Conservation (phyloP, 331 rosid genomes). For the Cydonia oblonga region DNA sequence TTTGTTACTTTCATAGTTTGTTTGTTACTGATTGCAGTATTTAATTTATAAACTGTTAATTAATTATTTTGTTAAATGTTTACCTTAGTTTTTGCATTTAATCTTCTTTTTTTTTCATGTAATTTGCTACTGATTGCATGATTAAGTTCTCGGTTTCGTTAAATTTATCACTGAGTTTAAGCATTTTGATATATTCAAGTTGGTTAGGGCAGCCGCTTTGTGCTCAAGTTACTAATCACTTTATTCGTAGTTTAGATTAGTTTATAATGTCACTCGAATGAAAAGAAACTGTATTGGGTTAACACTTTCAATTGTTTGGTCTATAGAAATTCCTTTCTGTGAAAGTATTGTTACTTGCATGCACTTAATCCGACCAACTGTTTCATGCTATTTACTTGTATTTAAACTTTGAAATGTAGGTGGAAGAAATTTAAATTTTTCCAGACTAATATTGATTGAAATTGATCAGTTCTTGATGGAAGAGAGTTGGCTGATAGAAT, state of each 20-base stretch:
- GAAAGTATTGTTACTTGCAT: no score
- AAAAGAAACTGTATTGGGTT: not conserved
- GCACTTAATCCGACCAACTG: no score
- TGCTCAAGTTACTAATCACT: not conserved
- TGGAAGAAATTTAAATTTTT: not conserved
- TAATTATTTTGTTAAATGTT: not conserved
- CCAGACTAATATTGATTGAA: slow-evolving; percentile 3
- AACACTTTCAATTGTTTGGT: not conserved
- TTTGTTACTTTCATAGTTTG: slow-evolving; percentile 1
- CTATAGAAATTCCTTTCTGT: not conserved
- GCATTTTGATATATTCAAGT: not conserved
- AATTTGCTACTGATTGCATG: not conserved
- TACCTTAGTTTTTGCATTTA: not conserved
- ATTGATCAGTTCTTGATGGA: not conserved
- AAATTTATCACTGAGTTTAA: not conserved
- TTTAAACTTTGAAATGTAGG: not conserved
- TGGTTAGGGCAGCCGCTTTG: no score
- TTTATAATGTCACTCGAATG: no score
- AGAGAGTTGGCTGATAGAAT: not conserved
- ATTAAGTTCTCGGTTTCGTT: not conserved
- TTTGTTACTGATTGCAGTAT: not conserved
- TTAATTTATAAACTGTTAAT: not conserved
- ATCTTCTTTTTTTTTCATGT: not conserved
- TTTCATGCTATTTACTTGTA: no score
- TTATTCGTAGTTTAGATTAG: not conserved